Evolutionary conservation across 2,329 filamentous ascomycete species (phyloP), one percentile per base, ranked within the genome.

Genomic region (Aspergillus pseudoterreus): DNA sequence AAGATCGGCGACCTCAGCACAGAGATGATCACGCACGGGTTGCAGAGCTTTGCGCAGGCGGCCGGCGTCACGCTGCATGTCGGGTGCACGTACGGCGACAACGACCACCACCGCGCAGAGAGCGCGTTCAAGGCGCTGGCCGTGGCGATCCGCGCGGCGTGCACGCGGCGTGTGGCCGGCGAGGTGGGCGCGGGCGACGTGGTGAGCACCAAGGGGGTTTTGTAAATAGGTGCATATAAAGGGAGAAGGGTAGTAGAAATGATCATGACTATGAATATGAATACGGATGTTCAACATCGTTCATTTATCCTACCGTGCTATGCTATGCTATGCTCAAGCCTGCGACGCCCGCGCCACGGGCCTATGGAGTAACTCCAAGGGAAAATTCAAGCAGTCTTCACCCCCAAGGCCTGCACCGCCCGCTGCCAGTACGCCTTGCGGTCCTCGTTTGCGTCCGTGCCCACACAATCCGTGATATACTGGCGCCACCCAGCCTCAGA

Each of bases 81-180:
- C 53, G 90, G 96, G 75, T 95, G 90, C 73, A 74, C 96, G 51
- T 83, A 90, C 57, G 94, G 94, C 47, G 83, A 88, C 56, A 99
- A 97, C 73, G 94, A 97, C 74, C 94, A 97, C 74, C 94, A 97
- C 76, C 81, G 92, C 52, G 92, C 94, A 9, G 94, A 97, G 82
- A 94, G 88, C 70, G 94, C 92, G 14, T 96, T 99, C 75, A 99
- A 99, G 82, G 94, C 94, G 43, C 74, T 97, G 60, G 94, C 94
- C 0, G 84, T 96, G 42, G 94, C 94, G 6, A 80, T 95, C 50
- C 81, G 87, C 62, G 82, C 82, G 71, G 94, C 94, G 9, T 92
- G 86, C 45, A 81, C 82, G 46, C 81, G 84, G 61, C 80, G 83
- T 61, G 84, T 92, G 30, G 82, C 83, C 39, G 90, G 90, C 10